Evolutionary conservation across 169 alveolate genomes (phyloP).

Genomic region (Perkinsus marinus): DNA sequence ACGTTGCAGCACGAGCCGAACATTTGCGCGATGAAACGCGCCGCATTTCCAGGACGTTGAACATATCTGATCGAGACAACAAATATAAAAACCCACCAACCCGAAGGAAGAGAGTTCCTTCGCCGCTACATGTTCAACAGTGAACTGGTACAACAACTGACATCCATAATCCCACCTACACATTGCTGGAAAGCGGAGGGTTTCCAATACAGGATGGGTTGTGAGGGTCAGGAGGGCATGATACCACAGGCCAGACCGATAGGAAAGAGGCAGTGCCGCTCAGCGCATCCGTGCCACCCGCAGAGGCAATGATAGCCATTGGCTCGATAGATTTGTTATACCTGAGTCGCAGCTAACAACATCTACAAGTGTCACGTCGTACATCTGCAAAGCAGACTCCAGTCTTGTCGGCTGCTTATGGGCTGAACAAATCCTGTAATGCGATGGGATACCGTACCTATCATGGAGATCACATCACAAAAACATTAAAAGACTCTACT

Average conservation of each 20-base stretch:
- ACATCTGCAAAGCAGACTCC: neutral
- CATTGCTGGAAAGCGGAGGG: slow-evolving; percentile 15
- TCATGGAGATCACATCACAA: too few relatives aligned
- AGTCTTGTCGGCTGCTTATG: slow-evolving; percentile 13
- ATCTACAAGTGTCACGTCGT: neutral
- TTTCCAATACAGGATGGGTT: slow-evolving; percentile 5
- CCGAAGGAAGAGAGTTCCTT: too few relatives aligned
- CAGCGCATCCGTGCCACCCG: slow-evolving; percentile 19
- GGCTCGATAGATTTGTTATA: neutral
- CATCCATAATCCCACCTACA: too few relatives aligned
- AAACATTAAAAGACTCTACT: too few relatives aligned
- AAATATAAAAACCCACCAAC: too few relatives aligned
- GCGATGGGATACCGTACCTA: neutral
- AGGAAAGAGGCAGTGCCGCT: slow-evolving; percentile 7
- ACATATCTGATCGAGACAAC: too few relatives aligned
- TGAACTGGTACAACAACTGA: too few relatives aligned
- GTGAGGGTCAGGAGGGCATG: slow-evolving; percentile 15
- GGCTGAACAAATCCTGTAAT: slow-evolving; percentile 9
- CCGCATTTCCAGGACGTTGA: too few relatives aligned
- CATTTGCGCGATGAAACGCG: too few relatives aligned
- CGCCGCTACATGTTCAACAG: too few relatives aligned
- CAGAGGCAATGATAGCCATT: slow-evolving; percentile 5
- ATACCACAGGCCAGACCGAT: slow-evolving; percentile 6
- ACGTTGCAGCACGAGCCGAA: too few relatives aligned
- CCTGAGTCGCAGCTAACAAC: neutral